phyloP scores from a whole-genome alignment of 108 stramenopile genomes.

The Nitzschia palea region DNA sequence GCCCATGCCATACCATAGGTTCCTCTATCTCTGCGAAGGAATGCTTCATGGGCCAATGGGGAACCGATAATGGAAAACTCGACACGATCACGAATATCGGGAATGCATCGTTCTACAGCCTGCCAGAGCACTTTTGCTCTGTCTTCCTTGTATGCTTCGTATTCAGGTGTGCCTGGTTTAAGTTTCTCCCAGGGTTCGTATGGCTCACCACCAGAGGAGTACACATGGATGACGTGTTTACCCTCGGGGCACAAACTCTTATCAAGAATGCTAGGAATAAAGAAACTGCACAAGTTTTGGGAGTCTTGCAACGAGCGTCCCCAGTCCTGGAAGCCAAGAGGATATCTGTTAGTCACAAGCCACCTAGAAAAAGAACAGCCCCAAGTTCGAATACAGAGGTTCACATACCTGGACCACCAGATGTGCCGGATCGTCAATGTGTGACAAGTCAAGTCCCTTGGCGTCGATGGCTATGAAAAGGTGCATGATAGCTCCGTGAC shows the following conservation, averaged over 20 bases:
- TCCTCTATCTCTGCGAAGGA: conserved; percentile 87
- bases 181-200: conserved; percentile 96
- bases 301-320: conserved; percentile 88
- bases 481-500: conserved; percentile 90
- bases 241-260: conserved; percentile 88
- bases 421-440: conserved; percentile 89
- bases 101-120: conserved; percentile 92
- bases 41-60: conserved; percentile 94
- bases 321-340: conserved; percentile 56
- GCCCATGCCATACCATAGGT: conserved; percentile 96
- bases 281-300: conserved; percentile 88
- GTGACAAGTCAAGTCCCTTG: conserved; percentile 73
- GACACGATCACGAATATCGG: conserved; percentile 85
- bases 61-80: conserved; percentile 93
- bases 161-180: conserved; percentile 76
- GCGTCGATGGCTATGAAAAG: conserved; percentile 88
- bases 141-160: conserved; percentile 92
- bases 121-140: conserved; percentile 86
- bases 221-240: conserved; percentile 95
- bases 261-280: conserved; percentile 90
- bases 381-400: background rate
- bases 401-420: conserved; percentile 72
- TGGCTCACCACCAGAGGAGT: conserved; percentile 92
- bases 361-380: background rate
- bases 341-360: conserved; percentile 1